Evolutionary conservation across 192 early-diverging fungal genomes (phyloP).

Genomic region (Umbelopsis sp.): DNA sequence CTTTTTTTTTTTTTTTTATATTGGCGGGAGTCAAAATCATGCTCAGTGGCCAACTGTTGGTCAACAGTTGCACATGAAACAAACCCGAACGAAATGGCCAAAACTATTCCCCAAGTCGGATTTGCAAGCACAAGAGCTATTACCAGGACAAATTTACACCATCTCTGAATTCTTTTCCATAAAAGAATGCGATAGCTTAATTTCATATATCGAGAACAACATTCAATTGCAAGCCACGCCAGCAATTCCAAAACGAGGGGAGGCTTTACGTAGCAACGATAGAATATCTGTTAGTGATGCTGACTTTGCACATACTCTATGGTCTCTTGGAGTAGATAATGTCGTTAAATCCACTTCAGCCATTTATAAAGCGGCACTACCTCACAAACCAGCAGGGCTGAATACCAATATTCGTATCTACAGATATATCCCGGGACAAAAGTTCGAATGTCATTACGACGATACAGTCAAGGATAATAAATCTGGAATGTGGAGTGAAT

Average conservation of each 20-base stretch:
- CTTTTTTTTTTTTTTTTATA: too few relatives aligned
- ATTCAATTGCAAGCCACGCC: slow-evolving; percentile 23
- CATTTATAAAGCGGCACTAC: neutral
- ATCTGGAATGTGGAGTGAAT: slow-evolving; percentile 37
- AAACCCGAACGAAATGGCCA: slow-evolving; percentile 23
- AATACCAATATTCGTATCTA: slow-evolving; percentile 49
- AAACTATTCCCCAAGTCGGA: slow-evolving; percentile 23
- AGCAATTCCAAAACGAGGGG: slow-evolving; percentile 36
- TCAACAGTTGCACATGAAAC: neutral
- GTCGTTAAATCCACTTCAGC: neutral
- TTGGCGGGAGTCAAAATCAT: too few relatives aligned
- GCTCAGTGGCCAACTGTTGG: neutral
- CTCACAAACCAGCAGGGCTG: slow-evolving; percentile 24
- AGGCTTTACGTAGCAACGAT: slow-evolving; percentile 47
- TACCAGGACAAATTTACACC: slow-evolving; percentile 36
- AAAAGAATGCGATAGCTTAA: slow-evolving; percentile 40
- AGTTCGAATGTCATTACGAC: slow-evolving; percentile 47
- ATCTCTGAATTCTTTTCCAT: slow-evolving; percentile 37
- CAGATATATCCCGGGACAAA: slow-evolving; percentile 40
- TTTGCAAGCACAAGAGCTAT: slow-evolving; percentile 22
- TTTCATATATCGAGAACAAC: slow-evolving; percentile 37
- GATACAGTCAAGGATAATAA: slow-evolving; percentile 38
- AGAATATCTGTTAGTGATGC: slow-evolving; percentile 33
- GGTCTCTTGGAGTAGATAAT: slow-evolving; percentile 23
- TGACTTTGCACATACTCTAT: slow-evolving; percentile 30